Evolutionary conservation across 192 early-diverging fungal species (phyloP).

Genomic region (Phycomyces blakesleeanus): DNA sequence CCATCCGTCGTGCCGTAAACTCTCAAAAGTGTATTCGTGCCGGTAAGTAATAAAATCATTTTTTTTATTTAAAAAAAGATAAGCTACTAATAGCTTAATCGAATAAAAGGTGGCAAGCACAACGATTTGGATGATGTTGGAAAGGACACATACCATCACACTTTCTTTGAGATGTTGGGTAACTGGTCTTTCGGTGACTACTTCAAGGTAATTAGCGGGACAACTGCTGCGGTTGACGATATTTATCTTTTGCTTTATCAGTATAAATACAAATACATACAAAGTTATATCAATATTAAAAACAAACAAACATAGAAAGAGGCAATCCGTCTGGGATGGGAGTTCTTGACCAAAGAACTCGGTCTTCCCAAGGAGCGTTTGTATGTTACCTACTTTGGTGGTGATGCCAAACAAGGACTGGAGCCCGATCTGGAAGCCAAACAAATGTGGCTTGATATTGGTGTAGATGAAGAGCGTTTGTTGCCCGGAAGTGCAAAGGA

Average conservation of each 20-base stretch:
- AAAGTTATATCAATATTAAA: too few species aligned
- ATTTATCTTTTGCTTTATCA: too few species aligned
- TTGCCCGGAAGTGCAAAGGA: conserved; percentile 89
- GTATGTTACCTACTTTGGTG: conserved; percentile 96
- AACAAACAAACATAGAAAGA: conserved; percentile 70
- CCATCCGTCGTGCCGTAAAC: conserved; percentile 89
- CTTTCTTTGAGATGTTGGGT: conserved; percentile 99
- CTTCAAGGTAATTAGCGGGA: conserved; percentile 69
- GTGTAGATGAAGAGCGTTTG: conserved; percentile 77
- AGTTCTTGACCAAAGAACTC: conserved; percentile 85
- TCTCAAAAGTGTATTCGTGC: conserved; percentile 99
- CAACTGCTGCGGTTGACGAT: not conserved
- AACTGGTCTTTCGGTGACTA: conserved; percentile 99
- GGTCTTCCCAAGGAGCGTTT: conserved; percentile 80
- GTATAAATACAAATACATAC: too few species aligned
- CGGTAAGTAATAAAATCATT: conserved; percentile 62
- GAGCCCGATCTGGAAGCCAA: conserved; percentile 86
- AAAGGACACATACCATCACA: conserved; percentile 97
- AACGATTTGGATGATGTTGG: conserved; percentile 99
- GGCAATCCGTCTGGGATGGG: conserved; percentile 89
- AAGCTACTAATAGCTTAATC: not conserved
- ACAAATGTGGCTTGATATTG: conserved; percentile 87
- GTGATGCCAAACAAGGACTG: conserved; percentile 77
- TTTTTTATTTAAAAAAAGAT: not conserved
- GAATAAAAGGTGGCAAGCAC: conserved; percentile 84